Percentiles rank a stretch among this genome's conserved stretches.
These are phyloP conservation scores for Helianthus tuberosus DNA, from an alignment of 129 eudicot species.

Conservation along the genomic window DNA sequence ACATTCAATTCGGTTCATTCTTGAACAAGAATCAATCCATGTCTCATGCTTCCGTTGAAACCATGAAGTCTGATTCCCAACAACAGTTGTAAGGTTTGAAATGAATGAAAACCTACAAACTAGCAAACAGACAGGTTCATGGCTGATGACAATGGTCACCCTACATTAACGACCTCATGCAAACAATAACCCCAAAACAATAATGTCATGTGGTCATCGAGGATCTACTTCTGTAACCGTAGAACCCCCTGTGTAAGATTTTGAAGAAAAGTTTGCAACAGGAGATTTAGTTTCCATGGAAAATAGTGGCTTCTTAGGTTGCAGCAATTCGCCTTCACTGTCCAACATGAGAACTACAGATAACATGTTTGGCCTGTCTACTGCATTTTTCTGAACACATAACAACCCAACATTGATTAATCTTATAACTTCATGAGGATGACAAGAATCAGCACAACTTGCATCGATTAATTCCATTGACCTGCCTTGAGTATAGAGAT, in stretches of 20 bases:
- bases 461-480: conserved; percentile 38
- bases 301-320: conserved; percentile 35
- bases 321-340: conserved; percentile 27
- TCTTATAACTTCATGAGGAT: conserved; percentile 32
- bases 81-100: no score
- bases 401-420: conserved; percentile 39
- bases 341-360: conserved; percentile 36
- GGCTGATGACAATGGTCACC: no score
- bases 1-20: no score
- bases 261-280: conserved; percentile 15
- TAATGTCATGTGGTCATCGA: background rate
- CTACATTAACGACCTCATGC: no score
- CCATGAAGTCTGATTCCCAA: no score
- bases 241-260: conserved; percentile 1
- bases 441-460: conserved; percentile 16
- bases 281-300: conserved; percentile 1
- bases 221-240: conserved; percentile 11
- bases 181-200: no score
- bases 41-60: no score
- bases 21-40: no score
- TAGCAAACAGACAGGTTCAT: no score
- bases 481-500: conserved; percentile 40
- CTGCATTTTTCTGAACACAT: conserved; percentile 44
- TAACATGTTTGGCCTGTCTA: conserved; percentile 45
- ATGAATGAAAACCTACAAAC: no score